Evolutionary conservation across 352 stramenopile species (phyloP).

Genomic region (Phytophthora uliginosa): DNA sequence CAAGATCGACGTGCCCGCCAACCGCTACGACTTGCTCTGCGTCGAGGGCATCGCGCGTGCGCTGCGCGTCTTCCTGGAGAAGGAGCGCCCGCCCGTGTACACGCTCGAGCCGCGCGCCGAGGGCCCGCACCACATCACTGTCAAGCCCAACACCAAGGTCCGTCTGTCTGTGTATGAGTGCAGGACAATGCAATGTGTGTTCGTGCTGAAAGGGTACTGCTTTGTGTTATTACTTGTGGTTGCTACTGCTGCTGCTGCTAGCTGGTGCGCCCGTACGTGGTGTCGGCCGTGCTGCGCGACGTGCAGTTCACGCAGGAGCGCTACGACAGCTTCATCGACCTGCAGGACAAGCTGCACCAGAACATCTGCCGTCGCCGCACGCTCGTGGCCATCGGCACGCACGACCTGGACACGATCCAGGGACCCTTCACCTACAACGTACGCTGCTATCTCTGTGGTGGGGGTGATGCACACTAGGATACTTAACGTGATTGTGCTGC

Average conservation of each 20-base stretch:
- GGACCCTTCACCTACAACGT: slow-evolving; percentile 95
- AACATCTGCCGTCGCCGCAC: slow-evolving; percentile 99
- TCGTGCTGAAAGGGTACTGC: not conserved
- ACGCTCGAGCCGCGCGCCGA: slow-evolving; percentile 65
- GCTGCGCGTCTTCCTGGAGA: slow-evolving; percentile 98
- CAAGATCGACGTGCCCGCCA: slow-evolving; percentile 99
- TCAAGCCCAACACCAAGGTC: slow-evolving; percentile 90
- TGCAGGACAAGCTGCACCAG: slow-evolving; percentile 99
- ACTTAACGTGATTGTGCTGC: not conserved
- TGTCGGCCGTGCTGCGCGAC: slow-evolving; percentile 98
- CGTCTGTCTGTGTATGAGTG: not conserved
- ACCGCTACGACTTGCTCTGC: slow-evolving; percentile 99
- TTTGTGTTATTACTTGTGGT: slow-evolving; percentile 17
- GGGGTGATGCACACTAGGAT: not conserved
- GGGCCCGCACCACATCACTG: slow-evolving; percentile 86
- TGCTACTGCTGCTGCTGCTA: slow-evolving; percentile 18
- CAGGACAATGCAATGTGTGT: not conserved
- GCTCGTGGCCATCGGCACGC: slow-evolving; percentile 99
- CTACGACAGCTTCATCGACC: slow-evolving; percentile 99
- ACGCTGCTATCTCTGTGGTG: not conserved
- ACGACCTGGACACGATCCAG: slow-evolving; percentile 98
- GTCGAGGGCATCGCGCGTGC: slow-evolving; percentile 98
- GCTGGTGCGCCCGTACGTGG: slow-evolving; percentile 97
- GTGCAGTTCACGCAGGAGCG: slow-evolving; percentile 96
- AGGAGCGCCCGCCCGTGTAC: slow-evolving; percentile 94